Evolutionary conservation across 225 moss, liverwort and hornwort genomes (phyloP), one percentile per base, ranked within the genome.

Genomic region (Climacium dendroides): DNA sequence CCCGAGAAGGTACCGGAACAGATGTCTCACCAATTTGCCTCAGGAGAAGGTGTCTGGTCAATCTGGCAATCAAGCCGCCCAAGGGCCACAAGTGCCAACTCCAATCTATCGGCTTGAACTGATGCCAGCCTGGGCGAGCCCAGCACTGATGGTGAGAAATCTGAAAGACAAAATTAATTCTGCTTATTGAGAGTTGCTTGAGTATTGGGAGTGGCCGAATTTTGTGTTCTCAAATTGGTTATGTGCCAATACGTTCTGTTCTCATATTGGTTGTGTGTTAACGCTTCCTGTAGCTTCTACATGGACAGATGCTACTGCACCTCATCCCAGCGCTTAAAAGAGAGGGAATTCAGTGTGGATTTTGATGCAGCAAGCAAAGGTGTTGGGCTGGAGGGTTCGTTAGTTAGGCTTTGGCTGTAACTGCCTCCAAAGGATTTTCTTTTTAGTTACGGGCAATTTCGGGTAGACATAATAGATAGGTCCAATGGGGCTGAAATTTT

Each of bases 241-340:
- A 8, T 47, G 39, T 84, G 41, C 39, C 52, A 45, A 52, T 59
- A 74, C 34, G 14, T 53, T 61, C 37, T 22, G 26, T 82, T 39
- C 34, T 75, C 74, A 80, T 28, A 35, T 88, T 13, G 74, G 8
- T 34, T 39, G 11, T 47, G 39, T 85, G 41, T 50, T n/a, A 41
- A 59, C 26, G 29, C 20, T 76, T 69, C 87, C 20, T 86, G 71
- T 90, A 94, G 91, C 78, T 96, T 96, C 79, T 91, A 86, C 66
- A 85, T 77, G 39, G 78, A 96, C 90, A 15, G 74, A 93, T 25
- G 69, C 88, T 86, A 45, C 45, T 45, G 91, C 95, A 96, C 71
- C 95, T 94, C 69, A 95, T 98, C 78, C 78, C 91, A 92, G 73
- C 95, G 98, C 85, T 89, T 92, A 15, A 95, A 93, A 88, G 88